phyloP scores from a whole-genome alignment of 371 early-diverging fungal genomes.

The Apophysomyces trapeziformis region DNA sequence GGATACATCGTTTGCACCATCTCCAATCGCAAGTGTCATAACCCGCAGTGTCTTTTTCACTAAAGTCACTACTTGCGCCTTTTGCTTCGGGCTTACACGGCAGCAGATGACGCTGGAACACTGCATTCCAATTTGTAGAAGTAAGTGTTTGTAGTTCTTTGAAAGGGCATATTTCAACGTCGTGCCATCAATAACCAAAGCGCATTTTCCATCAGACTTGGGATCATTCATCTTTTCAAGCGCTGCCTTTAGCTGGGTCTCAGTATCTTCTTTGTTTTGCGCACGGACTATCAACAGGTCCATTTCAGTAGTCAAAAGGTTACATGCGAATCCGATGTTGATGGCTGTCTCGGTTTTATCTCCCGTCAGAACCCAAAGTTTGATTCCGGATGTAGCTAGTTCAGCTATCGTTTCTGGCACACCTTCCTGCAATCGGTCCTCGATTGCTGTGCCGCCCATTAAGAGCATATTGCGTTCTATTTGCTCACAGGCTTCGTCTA shows the following conservation, averaged over 20 bases:
- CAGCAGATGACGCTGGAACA: constrained; percentile 83
- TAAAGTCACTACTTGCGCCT: constrained; percentile 78
- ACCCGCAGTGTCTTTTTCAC: constrained; percentile 65
- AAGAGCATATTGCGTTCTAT: constrained; percentile 75
- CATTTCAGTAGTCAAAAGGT: constrained; percentile 69
- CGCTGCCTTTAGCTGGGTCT: constrained; percentile 45
- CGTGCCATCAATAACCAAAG: constrained; percentile 90
- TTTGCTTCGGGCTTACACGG: constrained; percentile 90
- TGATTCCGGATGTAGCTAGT: constrained; percentile 90
- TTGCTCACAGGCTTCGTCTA: constrained; percentile 82
- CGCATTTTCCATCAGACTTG: constrained; percentile 32
- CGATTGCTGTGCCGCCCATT: constrained; percentile 91
- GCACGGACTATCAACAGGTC: constrained; percentile 70
- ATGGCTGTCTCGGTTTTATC: constrained; percentile 99
- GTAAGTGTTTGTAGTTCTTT: constrained; percentile 50
- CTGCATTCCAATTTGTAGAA: constrained; percentile 70
- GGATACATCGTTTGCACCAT: constrained; percentile 93
- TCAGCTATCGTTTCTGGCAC: constrained; percentile 93
- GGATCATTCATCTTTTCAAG: constrained; percentile 19
- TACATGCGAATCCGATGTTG: constrained; percentile 92
- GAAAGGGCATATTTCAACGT: constrained; percentile 83
- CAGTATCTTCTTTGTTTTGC: constrained; percentile 60
- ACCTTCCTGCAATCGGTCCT: constrained; percentile 91
- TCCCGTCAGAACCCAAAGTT: constrained; percentile 98
- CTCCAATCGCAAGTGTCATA: constrained; percentile 86